Base-by-base conservation (phyloP, 352 stramenopile species). In the Aphanomyces euteiches region DNA sequence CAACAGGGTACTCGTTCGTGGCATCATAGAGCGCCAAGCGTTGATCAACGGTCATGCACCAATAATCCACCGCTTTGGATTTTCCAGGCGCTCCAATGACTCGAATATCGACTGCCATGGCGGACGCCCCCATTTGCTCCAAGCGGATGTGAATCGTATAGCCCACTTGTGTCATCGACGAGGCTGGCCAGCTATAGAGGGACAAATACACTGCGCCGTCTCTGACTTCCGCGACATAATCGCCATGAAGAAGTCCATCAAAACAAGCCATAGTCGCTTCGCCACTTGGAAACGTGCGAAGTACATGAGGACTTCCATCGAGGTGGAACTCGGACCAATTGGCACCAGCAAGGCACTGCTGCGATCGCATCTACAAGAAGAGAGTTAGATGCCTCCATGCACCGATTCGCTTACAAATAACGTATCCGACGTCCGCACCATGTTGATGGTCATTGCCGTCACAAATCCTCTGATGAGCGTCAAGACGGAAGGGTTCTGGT, bases 221-320 rank as follows among this genome's bases (percentile, higher is more conserved):
- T n/a, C 19, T 12, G 7, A 40, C 10, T 17, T 61, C 28, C 1
- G 28, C 54, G 43, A 87, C 69, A 59, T 92, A 92, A 72, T 92
- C 83, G 38, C 84, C 84, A 48, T 78, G 82, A 8, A 41, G 53
- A 15, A 60, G 66, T n/a, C 76, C 67, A 5, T 56, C 75, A 69
- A 47, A 77, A 41, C 72, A 73, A 38, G 64, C 65, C 21, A 78
- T 67, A n/a, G 65, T 74, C n/a, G 82, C 79, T 53, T 79, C 67
- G 39, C 85, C 85, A 66, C 89, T 85, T 17, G 79, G 76, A 13
- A 85, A 80, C n/a, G 84, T 56, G 3, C 81, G 81, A 74, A 86
- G 89, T 39, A 89, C 74, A n/a, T 80, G 80, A 43, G 80, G 82
- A 41, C 81, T 85, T 38, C 77, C 76, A 63, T 92, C 83, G 39